Percentiles rank a stretch among this genome's conserved stretches.
These are phyloP conservation scores for Pleurotus tuber-regium DNA, from an alignment of 768 basidiomycete genomes.

Conservation along the genomic window DNA sequence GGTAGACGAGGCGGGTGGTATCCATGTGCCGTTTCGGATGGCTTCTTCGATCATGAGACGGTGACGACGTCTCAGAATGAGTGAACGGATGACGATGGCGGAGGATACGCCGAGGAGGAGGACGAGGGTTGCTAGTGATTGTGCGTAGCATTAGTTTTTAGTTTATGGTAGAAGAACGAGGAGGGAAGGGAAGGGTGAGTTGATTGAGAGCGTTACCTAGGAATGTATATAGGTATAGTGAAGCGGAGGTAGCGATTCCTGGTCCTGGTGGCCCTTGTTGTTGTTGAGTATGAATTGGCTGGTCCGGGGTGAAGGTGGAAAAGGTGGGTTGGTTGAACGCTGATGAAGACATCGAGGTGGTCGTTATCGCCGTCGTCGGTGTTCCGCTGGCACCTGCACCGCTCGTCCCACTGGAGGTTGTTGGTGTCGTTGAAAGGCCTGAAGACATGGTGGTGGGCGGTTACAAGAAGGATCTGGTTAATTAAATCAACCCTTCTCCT, in stretches of 20 bases:
- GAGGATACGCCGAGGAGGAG: slow-evolving; percentile 66
- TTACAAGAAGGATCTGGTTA: neutral
- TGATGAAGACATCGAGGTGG: neutral
- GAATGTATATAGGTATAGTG: slow-evolving; percentile 7
- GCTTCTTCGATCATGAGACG: slow-evolving; percentile 59
- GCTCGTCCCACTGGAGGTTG: neutral
- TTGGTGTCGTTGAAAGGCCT: neutral
- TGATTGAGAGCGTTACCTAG: neutral
- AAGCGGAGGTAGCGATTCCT: slow-evolving; percentile 5
- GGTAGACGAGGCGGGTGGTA: slow-evolving; percentile 33
- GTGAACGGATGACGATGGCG: slow-evolving; percentile 63
- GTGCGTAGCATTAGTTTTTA: neutral
- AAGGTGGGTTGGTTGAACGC: neutral
- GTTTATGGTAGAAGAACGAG: slow-evolving; percentile 11
- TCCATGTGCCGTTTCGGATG: slow-evolving; percentile 62
- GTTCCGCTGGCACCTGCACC: too few species aligned
- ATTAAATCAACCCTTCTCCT: neutral
- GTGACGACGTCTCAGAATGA: slow-evolving; percentile 61
- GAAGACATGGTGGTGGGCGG: slow-evolving; percentile 1
- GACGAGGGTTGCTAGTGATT: slow-evolving; percentile 56
- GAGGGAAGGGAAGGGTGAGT: neutral
- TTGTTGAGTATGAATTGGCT: neutral
- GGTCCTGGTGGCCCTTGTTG: neutral
- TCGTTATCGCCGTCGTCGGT: neutral
- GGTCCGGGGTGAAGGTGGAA: neutral